These are phyloP conservation scores for Kodamaea kakaduensis DNA, from an alignment of 805 yeast species.

Conservation along the genomic window DNA sequence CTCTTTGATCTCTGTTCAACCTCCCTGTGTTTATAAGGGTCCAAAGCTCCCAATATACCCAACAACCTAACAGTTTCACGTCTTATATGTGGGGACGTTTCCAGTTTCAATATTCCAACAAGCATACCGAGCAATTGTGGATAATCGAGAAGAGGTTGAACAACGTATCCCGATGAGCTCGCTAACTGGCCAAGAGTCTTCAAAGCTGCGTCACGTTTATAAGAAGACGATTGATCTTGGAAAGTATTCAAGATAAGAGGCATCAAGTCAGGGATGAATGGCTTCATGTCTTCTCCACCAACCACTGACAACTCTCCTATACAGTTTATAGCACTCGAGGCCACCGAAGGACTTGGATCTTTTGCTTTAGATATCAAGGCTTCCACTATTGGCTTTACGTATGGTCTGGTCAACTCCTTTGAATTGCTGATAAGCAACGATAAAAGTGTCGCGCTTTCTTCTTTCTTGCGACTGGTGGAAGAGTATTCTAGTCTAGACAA, in stretches of 20 bases:
- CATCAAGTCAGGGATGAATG: constrained; percentile 73
- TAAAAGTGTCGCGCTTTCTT: constrained; percentile 77
- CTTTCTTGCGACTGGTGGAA: constrained; percentile 67
- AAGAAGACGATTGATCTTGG: constrained; percentile 87
- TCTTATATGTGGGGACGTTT: constrained; percentile 66
- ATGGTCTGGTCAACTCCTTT: constrained; percentile 80
- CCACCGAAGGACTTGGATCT: constrained; percentile 73
- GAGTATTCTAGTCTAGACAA: constrained; percentile 84
- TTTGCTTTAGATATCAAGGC: constrained; percentile 73
- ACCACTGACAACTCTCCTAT: constrained; percentile 86
- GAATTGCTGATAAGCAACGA: constrained; percentile 74
- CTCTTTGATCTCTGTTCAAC: constrained; percentile 68
- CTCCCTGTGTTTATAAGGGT: constrained; percentile 92
- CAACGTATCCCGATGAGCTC: constrained; percentile 89
- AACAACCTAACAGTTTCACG: constrained; percentile 84
- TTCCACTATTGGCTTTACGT: constrained; percentile 85
- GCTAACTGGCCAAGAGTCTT: constrained; percentile 85
- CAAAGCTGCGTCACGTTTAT: constrained; percentile 85
- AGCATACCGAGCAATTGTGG: constrained; percentile 84
- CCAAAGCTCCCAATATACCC: constrained; percentile 94
- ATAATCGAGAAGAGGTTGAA: constrained; percentile 86
- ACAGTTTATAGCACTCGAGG: constrained; percentile 79
- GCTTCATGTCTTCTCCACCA: constrained; percentile 79
- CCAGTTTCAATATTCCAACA: constrained; percentile 77
- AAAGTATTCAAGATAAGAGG: constrained; percentile 82